These are phyloP conservation scores for Umbelopsis isabellina DNA, from an alignment of 192 early-diverging fungal genomes.

Conservation along the genomic window DNA sequence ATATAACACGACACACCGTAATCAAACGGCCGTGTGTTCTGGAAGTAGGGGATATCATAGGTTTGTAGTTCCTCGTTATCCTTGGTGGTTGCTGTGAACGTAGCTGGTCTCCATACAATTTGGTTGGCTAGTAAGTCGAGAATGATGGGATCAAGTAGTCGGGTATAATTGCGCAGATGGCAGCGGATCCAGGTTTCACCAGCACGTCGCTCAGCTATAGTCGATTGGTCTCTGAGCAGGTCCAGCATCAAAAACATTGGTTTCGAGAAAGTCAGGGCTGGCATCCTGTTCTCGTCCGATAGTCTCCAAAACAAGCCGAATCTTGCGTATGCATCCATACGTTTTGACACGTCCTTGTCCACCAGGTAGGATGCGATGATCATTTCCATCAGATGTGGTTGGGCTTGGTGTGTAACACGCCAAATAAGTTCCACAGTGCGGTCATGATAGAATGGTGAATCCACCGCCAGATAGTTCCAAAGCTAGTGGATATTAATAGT, in stretches of 20 bases:
- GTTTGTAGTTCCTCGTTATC: slow-evolving; percentile 36
- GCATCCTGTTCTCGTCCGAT: slow-evolving; percentile 52
- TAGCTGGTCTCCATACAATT: slow-evolving; percentile 42
- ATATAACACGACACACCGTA: slow-evolving; percentile 70
- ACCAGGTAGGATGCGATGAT: slow-evolving; percentile 55
- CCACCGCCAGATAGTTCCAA: slow-evolving; percentile 71
- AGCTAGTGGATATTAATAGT: slow-evolving; percentile 8
- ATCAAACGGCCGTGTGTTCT: slow-evolving; percentile 66
- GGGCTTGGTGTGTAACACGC: slow-evolving; percentile 56
- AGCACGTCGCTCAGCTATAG: slow-evolving; percentile 55
- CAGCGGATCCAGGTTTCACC: slow-evolving; percentile 76
- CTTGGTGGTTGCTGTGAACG: slow-evolving; percentile 23
- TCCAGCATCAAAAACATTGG: slow-evolving; percentile 84
- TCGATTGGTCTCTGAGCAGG: slow-evolving; percentile 54
- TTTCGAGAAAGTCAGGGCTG: slow-evolving; percentile 62
- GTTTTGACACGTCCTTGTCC: slow-evolving; percentile 32
- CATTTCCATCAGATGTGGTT: slow-evolving; percentile 64
- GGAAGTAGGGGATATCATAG: slow-evolving; percentile 42
- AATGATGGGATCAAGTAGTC: slow-evolving; percentile 65
- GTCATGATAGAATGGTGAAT: slow-evolving; percentile 57
- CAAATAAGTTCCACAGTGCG: slow-evolving; percentile 70
- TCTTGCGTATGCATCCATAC: slow-evolving; percentile 54
- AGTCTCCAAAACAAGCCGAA: slow-evolving; percentile 76
- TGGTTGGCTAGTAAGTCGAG: slow-evolving; percentile 47
- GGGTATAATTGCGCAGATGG: slow-evolving; percentile 61